phyloP scores from a whole-genome alignment of 2,329 filamentous ascomycete genomes.

The Zasmidium angulare region DNA sequence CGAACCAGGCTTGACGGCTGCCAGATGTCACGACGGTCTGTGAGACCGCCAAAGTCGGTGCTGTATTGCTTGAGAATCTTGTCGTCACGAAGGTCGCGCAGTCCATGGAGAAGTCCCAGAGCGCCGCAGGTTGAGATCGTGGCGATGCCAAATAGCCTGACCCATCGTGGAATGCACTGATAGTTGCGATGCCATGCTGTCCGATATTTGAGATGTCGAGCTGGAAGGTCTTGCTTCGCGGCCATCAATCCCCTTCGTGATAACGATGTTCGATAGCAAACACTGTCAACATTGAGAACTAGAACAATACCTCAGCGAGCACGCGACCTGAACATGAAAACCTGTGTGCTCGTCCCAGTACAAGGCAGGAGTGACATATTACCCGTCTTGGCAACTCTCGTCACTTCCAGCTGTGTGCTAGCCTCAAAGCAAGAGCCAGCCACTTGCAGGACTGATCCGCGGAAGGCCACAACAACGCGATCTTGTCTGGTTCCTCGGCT shows the following conservation, averaged over 20 bases:
- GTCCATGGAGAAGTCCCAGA: slow-evolving; percentile 11
- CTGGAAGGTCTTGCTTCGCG: not conserved
- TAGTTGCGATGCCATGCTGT: not conserved
- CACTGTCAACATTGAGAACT: no score
- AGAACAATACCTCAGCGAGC: no score
- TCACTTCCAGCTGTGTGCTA: not conserved
- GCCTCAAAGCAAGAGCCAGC: not conserved
- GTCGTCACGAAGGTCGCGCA: slow-evolving; percentile 15
- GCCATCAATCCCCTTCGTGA: not conserved
- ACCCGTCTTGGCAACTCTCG: not conserved
- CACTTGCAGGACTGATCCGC: not conserved
- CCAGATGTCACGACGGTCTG: not conserved
- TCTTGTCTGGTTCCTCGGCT: not conserved
- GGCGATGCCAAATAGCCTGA: not conserved
- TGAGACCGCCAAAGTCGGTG: slow-evolving; percentile 15
- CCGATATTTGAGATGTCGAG: not conserved
- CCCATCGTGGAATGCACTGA: not conserved
- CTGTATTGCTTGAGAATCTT: slow-evolving; percentile 14
- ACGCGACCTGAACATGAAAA: no score
- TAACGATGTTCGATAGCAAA: not conserved
- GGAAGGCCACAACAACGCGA: not conserved
- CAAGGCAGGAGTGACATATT: not conserved
- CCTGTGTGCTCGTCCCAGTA: no score
- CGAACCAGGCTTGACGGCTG: slow-evolving; percentile 9
- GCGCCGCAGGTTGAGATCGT: not conserved